These are phyloP conservation scores for Moricandia moricandioides DNA, from an alignment of 345 rosid genomes.

Conservation along the genomic window DNA sequence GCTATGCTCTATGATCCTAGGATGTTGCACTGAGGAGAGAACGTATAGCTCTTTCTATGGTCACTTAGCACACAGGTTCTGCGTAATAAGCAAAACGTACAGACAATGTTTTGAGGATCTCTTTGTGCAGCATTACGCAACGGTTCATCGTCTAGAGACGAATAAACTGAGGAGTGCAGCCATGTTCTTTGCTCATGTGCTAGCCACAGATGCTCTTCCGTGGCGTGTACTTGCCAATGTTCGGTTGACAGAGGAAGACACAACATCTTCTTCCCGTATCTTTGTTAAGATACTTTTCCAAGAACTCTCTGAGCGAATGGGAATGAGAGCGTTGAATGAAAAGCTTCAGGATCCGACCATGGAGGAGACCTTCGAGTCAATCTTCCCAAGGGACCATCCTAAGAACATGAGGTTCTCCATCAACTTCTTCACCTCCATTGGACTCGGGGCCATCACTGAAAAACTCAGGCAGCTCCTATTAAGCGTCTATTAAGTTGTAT, in stretches of 20 bases:
- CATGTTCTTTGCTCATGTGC: constrained; percentile 68
- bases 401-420: constrained; percentile 63
- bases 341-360: constrained; percentile 55
- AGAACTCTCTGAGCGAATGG: constrained; percentile 66
- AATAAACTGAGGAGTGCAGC: constrained; percentile 62
- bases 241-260: constrained; percentile 63
- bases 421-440: constrained; percentile 72
- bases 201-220: constrained; percentile 61
- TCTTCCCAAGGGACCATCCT: constrained; percentile 64
- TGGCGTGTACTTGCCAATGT: constrained; percentile 65
- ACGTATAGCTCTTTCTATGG: constrained; percentile 15
- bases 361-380: constrained; percentile 59
- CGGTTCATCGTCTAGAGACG: constrained; percentile 67
- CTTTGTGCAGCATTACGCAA: constrained; percentile 68
- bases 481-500: constrained; percentile 6
- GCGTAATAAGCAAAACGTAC: constrained; percentile 59
- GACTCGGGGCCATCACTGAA: constrained; percentile 69
- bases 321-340: constrained; percentile 52
- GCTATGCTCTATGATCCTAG: constrained; percentile 17
- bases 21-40: constrained; percentile 26
- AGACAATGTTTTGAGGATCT: constrained; percentile 71
- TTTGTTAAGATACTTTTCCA: constrained; percentile 68
- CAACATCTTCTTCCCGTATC: constrained; percentile 68
- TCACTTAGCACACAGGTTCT: constrained; percentile 43
- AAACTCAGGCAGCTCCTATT: constrained; percentile 43